phyloP scores from a whole-genome alignment of 495 filamentous ascomycete genomes.

The Podospora fimiseda region DNA sequence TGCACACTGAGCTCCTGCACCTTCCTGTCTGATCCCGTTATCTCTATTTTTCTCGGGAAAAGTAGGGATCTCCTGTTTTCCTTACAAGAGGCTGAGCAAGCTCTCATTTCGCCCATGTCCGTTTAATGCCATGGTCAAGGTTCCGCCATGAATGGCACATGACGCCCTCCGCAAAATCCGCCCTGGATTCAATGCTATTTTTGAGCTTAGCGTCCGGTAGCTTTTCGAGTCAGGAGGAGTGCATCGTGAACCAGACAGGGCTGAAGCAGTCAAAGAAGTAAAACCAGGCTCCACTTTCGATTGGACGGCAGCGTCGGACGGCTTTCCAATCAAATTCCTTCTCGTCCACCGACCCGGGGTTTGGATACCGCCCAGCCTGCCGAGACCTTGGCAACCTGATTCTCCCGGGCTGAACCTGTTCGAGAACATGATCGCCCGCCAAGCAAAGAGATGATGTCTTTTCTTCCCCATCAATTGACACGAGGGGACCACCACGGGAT shows the following conservation, averaged over 20 bases:
- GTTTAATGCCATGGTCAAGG: background rate
- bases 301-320: conserved; percentile 6
- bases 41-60: background rate
- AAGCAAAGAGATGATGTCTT: background rate
- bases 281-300: background rate
- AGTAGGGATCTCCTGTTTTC: background rate
- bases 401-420: conserved; percentile 17
- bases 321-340: too few relatives aligned
- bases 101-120: background rate
- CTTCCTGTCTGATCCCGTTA: background rate
- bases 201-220: background rate
- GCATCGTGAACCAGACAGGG: background rate
- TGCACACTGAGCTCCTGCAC: too few relatives aligned
- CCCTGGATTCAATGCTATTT: conserved; percentile 6
- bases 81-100: conserved; percentile 4
- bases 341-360: background rate
- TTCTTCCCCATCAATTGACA: conserved; percentile 14
- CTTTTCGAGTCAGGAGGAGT: background rate
- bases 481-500: conserved; percentile 1
- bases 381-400: conserved; percentile 28
- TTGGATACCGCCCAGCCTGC: conserved; percentile 8
- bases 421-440: conserved; percentile 15
- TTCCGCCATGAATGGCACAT: conserved; percentile 10
- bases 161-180: conserved; percentile 5
- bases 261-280: background rate